Percentiles rank a stretch among this genome's conserved stretches.
Evolutionary conservation across 2,329 filamentous ascomycete species (phyloP).

Genomic region (Aspergillus clavatus): DNA sequence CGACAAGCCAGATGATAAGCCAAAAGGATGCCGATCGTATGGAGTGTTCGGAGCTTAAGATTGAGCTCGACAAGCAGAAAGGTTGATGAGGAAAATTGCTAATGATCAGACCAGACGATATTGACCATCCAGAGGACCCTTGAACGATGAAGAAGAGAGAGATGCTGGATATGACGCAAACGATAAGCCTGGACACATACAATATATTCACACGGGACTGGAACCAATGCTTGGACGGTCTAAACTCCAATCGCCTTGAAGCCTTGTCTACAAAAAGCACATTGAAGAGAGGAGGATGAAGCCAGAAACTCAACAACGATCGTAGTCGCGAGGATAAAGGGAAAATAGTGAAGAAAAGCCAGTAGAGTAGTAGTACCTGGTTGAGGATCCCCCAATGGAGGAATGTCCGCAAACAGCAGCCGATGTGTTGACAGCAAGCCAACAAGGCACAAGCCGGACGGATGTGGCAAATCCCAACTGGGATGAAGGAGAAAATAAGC

Average conservation of each 20-base stretch:
- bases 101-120: neutral
- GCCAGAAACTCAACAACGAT: too few species aligned
- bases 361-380: neutral
- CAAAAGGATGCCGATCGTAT: too few species aligned
- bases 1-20: too few species aligned
- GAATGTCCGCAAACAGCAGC: neutral
- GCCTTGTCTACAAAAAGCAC: neutral
- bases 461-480: slow-evolving; percentile 12
- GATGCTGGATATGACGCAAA: slow-evolving; percentile 3
- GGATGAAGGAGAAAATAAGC: neutral
- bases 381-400: too few species aligned
- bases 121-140: neutral
- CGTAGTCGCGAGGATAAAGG: too few species aligned
- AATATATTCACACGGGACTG: neutral
- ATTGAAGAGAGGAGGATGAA: too few species aligned
- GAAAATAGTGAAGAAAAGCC: neutral
- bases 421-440: neutral
- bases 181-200: neutral
- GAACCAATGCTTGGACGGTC: neutral
- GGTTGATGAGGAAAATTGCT: neutral
- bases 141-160: neutral
- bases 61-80: neutral
- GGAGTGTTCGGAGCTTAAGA: too few species aligned
- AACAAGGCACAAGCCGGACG: neutral
- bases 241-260: neutral